Evolutionary conservation across 169 alveolate species (phyloP), one percentile per base, ranked within the genome.

Genomic region (Cryptosporidium andersoni): DNA sequence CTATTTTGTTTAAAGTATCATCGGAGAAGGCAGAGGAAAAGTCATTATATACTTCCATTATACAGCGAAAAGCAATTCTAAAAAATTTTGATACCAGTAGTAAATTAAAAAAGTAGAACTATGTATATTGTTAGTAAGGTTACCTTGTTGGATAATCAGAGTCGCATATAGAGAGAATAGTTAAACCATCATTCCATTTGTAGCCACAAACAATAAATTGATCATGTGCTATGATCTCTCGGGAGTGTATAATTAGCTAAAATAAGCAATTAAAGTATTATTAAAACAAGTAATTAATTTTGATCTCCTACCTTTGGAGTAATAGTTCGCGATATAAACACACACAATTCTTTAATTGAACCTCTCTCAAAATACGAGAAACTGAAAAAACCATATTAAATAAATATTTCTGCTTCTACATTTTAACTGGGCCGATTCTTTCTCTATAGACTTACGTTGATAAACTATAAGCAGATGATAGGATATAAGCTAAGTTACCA

Each of bases 61-160:
- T 74, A 74, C 65, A 74, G 14, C 64, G 60, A 58, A 74, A 74
- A 16, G 85, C 85, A 43, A 48, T 34, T 14, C 85, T 74, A 74
- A 6, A 66, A 11, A 66, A 51, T 1, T 8, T 64, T 8, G 6
- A 43, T 51, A 1, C 8, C 55, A 12, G 8, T 49, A 9, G 8
- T 9, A 49, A 49, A 9, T 49, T 9, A 49, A 49, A 49, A 1
- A 49, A 49, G n/a, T 16, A 3, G 14, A 8, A 1, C 43, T 14
- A 53, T 37, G 43, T 36, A 14, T 51, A 8, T 67, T 1, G 51
- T 52, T 8, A 37, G 2, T 8, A 25, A 12, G 1, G 47, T 74
- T 45, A 74, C 85, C 85, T 74, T 42, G 85, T 6, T 12, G 85
- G 85, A 34, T 47, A 74, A 16, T 74, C 68, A 12, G 11, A 8